phyloP scores from a whole-genome alignment of 139 green algal genomes.

The Chlorella vulgaris region DNA sequence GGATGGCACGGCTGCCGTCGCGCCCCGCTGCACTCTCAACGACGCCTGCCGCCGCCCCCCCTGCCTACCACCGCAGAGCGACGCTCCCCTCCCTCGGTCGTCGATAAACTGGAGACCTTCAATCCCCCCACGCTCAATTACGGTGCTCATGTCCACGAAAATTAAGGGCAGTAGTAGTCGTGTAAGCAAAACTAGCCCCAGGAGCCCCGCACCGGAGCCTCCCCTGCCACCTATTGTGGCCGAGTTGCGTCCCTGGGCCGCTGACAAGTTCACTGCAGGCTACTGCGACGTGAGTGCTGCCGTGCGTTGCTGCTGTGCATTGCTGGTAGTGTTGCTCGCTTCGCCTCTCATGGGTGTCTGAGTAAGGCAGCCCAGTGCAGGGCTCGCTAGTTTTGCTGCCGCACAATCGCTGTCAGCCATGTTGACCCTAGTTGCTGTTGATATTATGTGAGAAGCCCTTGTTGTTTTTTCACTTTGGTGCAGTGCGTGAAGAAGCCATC shows the following conservation, averaged over 20 bases:
- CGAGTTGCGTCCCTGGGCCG: conserved; percentile 41
- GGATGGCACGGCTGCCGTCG: background rate
- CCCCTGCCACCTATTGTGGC: conserved; percentile 43
- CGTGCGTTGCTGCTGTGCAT: background rate
- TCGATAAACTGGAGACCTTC: conserved; percentile 26
- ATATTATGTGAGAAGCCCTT: too few relatives aligned
- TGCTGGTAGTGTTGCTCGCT: background rate
- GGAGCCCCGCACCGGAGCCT: conserved; percentile 29
- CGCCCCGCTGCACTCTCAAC: background rate
- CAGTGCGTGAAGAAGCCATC: conserved; percentile 69
- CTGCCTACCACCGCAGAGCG: background rate
- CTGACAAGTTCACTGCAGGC: conserved; percentile 29
- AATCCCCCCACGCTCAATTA: background rate
- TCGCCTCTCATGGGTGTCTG: too few relatives aligned
- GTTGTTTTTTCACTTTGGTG: too few relatives aligned
- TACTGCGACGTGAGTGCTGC: conserved; percentile 25
- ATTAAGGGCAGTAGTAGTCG: conserved; percentile 25
- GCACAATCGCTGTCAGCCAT: too few relatives aligned
- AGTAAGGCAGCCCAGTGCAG: background rate
- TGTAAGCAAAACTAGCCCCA: conserved; percentile 14
- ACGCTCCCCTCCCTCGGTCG: background rate
- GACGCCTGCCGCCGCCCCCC: background rate
- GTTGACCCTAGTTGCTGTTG: too few relatives aligned
- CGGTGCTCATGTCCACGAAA: background rate
- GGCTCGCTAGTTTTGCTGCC: background rate